Evolutionary conservation across 305 asterid genomes (phyloP), one percentile per base, ranked within the genome.

Genomic region (Ajuga reptans): DNA sequence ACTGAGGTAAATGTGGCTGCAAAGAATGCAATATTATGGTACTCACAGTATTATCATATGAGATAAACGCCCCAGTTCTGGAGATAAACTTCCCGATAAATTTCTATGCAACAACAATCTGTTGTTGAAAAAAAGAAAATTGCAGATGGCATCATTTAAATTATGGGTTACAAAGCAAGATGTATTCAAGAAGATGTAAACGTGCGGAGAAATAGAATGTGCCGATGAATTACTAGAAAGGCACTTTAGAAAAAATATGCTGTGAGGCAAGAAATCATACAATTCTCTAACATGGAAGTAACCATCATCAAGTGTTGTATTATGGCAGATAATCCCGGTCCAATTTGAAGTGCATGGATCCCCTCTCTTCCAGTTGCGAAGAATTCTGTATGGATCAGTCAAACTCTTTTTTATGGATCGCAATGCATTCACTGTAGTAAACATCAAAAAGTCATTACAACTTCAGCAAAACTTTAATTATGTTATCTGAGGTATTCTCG

Each of bases 291-390:
- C 80, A 73, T 89, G 98, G 72, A 85, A 77, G 76, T 80, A 83
- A 21, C 79, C 83, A 73, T 89, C 95, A 34, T 51, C 62, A 51
- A 79, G 68, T 14, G 89, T 69, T 39, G 53, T 52, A 76, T 85
- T 87, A 71, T 80, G 75, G 87, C 98, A 92, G 58, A 85, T 61
- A 66, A 85, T 73, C 67, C 95, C 95, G 1, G 89, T 84, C 96
- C 96, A 87, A 56, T 74, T 78, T 65, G 90, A 78, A 72, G 64
- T 73, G 68, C 96, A 91, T 52, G 97, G 96, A 82, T 91, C 97
- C 64, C 96, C 91, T 14, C 74, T 64, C n/a, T 69, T 83, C 97
- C 97, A 89, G 77, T 70, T 75, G 46, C 62, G 56, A 59, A 91
- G 89, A 73, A 76, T 65, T 75, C 75, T 45, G 64, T 75, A 39